Evolutionary conservation across 2,329 filamentous ascomycete genomes (phyloP), one percentile per base, ranked within the genome.

Genomic region (Thermothelomyces thermophilus): DNA sequence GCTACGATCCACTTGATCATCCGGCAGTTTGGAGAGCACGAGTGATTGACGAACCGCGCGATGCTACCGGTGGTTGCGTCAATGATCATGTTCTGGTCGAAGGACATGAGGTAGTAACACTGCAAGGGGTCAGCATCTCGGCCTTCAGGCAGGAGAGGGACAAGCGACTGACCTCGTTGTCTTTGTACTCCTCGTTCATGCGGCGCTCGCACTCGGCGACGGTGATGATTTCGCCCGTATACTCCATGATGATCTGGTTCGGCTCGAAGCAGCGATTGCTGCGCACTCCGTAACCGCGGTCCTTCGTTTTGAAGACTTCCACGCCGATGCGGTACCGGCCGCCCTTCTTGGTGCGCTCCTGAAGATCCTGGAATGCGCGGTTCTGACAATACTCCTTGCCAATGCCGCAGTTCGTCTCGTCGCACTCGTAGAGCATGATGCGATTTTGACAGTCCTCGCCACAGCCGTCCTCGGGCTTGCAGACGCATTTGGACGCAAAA

Each of bases 61-160:
- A 97, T 95, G 58, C 88, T 95, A 61, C 93, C 93, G 49, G 88
- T 89, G 24, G 90, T 96, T 30, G 91, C 93, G 71, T 98, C 93
- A 57, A 98, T 95, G 62, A 97, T 95, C 83, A 97, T 93, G 68
- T 94, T 93, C 67, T 96, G 90, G 64, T 97, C 90, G 65, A 97
- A 96, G 49, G 89, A 90, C 93, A 98, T 98, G 43, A 98, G 75
- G 67, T 98, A 98, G 68, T 95, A 97, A 69, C 90, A 95, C 87
- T 95, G 59, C 11, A 30, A 44, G 50, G 8, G 31, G 22, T 44
- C 16, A 41, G 14, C 19, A 48, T 48, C 51, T 60, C 45, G 54
- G 36, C 41, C 14, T 41, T 28, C n/a, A 17, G 16, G 8, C 3
- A 34, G 10, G 10, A 43, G 24, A 20, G 24, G 24, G 20, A 46